Conservation (phyloP, 73 alveolate species). For the Breviolum minutum region DNA sequence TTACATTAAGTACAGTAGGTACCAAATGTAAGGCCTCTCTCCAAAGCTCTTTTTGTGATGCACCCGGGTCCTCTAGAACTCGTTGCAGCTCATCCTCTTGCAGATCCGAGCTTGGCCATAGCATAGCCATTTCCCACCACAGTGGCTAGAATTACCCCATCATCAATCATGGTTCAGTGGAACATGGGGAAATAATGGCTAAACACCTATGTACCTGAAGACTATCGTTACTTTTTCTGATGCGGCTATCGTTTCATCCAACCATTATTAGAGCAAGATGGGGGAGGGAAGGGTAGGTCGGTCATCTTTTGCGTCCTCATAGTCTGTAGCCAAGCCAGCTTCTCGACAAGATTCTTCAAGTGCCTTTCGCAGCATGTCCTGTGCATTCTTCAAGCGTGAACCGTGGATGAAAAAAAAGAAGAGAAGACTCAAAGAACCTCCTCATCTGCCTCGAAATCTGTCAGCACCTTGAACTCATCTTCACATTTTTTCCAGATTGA, state of each 20-base stretch:
- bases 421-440: neutral
- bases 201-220: too few species aligned
- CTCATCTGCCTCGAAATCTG: conserved; percentile 81
- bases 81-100: conserved; percentile 74
- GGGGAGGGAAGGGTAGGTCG: too few species aligned
- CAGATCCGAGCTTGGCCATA: too few species aligned
- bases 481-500: neutral
- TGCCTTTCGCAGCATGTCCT: conserved; percentile 89
- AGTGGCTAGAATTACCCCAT: neutral
- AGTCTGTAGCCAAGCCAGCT: conserved; percentile 20
- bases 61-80: conserved; percentile 26
- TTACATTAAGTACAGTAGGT: too few species aligned
- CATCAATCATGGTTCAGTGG: too few species aligned
- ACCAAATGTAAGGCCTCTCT: too few species aligned
- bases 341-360: conserved; percentile 56
- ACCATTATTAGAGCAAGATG: neutral
- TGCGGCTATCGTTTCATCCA: neutral
- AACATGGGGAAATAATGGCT: too few species aligned
- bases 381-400: too few species aligned
- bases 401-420: too few species aligned
- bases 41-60: too few species aligned
- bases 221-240: too few species aligned
- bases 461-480: neutral
- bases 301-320: neutral
- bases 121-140: neutral